phyloP scores from a whole-genome alignment of 2,329 filamentous ascomycete species.

The Coleophoma cylindrospora region DNA sequence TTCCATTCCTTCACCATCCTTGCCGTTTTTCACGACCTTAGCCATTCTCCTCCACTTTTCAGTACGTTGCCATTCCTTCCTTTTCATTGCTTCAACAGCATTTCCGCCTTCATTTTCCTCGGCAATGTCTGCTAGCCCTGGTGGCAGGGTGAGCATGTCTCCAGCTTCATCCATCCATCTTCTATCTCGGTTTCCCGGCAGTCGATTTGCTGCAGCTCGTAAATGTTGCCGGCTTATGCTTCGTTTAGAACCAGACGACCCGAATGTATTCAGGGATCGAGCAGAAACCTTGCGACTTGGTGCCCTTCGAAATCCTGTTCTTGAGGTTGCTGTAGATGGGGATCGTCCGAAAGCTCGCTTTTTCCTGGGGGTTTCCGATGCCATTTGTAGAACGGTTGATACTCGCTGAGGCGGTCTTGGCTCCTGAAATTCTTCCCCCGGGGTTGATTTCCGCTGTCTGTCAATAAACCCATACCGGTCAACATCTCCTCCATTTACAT shows the following conservation, averaged over 20 bases:
- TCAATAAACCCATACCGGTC: slow-evolving; percentile 67
- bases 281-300: slow-evolving; percentile 52
- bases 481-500: slow-evolving; percentile 54
- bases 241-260: slow-evolving; percentile 24
- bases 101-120: slow-evolving; percentile 51
- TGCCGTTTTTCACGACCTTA: slow-evolving; percentile 45
- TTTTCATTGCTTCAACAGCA: slow-evolving; percentile 50
- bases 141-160: slow-evolving; percentile 59
- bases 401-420: slow-evolving; percentile 23
- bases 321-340: slow-evolving; percentile 18
- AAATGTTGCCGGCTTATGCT: slow-evolving; percentile 47
- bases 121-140: slow-evolving; percentile 48
- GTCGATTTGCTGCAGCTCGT: slow-evolving; percentile 51
- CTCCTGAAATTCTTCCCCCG: slow-evolving; percentile 32
- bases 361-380: slow-evolving; percentile 23
- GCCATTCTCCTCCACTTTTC: slow-evolving; percentile 68
- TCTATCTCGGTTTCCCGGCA: slow-evolving; percentile 57
- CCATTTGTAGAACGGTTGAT: slow-evolving; percentile 24
- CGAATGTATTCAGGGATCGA: slow-evolving; percentile 52
- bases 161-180: slow-evolving; percentile 60
- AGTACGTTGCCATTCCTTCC: slow-evolving; percentile 56
- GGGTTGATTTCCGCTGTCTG: slow-evolving; percentile 31
- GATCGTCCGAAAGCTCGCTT: slow-evolving; percentile 21
- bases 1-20: slow-evolving; percentile 51
- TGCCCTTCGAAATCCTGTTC: slow-evolving; percentile 23